Percentiles rank a stretch among this genome's conserved stretches.
phyloP scores from a whole-genome alignment of 169 alveolate genomes.

The Eimeria necatrix region DNA sequence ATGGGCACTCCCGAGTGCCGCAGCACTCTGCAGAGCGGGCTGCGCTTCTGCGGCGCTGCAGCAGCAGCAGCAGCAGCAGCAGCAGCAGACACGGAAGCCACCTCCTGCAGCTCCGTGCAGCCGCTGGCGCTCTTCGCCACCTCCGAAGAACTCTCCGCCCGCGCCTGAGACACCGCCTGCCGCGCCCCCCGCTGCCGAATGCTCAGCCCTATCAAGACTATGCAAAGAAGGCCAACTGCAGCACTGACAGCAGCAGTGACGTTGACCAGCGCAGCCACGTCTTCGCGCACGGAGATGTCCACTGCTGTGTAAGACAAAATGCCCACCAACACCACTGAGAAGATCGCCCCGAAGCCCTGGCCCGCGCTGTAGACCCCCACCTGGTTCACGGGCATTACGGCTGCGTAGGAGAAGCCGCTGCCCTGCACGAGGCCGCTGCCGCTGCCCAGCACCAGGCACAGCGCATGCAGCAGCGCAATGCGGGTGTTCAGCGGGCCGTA shows the following conservation, averaged over 20 bases:
- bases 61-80: neutral
- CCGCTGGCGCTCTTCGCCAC: neutral
- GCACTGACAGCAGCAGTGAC: neutral
- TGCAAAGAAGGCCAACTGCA: neutral
- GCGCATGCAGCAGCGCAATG: conserved; percentile 25
- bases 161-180: neutral
- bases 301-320: neutral
- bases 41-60: neutral
- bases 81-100: neutral
- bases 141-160: neutral
- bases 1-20: neutral
- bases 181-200: neutral
- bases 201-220: neutral
- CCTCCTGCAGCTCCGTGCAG: neutral
- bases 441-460: conserved; percentile 58
- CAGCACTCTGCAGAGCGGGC: neutral
- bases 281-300: neutral
- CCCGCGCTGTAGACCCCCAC: conserved; percentile 36
- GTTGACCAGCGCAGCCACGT: neutral
- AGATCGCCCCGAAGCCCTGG: conserved; percentile 1
- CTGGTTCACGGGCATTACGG: conserved; percentile 48
- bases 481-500: neutral
- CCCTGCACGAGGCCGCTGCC: conserved; percentile 71
- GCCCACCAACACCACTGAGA: neutral
- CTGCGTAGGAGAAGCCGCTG: conserved; percentile 53